Conservation (phyloP, 306 rosid genomes). For the Sindora glabra region DNA sequence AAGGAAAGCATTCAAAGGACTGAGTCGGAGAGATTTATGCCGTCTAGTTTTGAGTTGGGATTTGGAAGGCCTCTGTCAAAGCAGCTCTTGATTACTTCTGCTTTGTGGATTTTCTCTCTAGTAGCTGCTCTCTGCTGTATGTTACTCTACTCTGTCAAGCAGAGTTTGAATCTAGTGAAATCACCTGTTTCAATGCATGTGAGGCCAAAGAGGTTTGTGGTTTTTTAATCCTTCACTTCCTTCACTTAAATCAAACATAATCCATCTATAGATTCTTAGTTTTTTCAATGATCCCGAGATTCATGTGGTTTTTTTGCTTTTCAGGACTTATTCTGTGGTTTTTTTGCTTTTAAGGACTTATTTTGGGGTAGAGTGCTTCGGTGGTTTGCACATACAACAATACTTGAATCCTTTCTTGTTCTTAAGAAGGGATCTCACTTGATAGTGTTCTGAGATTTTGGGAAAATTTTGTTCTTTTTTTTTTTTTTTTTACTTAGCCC, state of each 20-base stretch:
- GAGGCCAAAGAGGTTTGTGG: conserved; percentile 48
- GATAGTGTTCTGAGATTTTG: conserved; percentile 13
- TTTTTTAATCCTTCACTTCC: background rate
- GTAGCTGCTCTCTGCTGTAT: conserved; percentile 23
- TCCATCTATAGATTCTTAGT: background rate
- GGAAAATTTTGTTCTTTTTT: background rate
- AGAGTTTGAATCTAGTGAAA: conserved; percentile 29
- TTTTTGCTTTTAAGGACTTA: conserved; percentile 44
- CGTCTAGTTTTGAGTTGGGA: conserved; percentile 58
- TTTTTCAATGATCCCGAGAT: background rate
- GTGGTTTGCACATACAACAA: conserved; percentile 40
- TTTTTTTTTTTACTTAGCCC: too few species aligned
- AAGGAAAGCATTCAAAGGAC: background rate
- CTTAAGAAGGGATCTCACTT: conserved; percentile 62
- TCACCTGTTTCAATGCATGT: conserved; percentile 65
- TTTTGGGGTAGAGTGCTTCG: conserved; percentile 47
- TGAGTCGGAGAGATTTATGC: conserved; percentile 65
- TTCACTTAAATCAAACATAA: background rate
- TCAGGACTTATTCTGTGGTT: background rate
- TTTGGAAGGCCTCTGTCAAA: conserved; percentile 58
- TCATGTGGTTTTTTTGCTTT: too few species aligned
- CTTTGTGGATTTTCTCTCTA: background rate
- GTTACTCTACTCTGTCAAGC: conserved; percentile 33
- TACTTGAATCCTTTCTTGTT: conserved; percentile 44
- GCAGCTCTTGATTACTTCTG: conserved; percentile 41